Base-by-base conservation (phyloP, 2,329 filamentous ascomycete genomes). In the Monilinia fructicola region DNA sequence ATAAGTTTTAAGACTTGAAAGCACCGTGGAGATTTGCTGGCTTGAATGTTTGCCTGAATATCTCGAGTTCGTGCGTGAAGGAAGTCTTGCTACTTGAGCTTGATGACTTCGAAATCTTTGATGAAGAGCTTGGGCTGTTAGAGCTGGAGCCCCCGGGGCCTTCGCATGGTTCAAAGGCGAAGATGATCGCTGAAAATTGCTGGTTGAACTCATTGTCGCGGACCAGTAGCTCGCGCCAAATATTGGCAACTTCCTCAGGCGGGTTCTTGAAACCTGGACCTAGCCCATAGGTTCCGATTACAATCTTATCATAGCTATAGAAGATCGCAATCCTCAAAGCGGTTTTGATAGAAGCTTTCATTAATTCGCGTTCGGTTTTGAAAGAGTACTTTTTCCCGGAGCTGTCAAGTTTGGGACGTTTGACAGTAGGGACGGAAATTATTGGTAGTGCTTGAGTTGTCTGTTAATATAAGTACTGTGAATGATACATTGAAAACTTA, bases 361-460 rank as follows among this genome's bases (percentile, higher is more conserved):
- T 90, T 76, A 92, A 82, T 70, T 90, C 86, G 68, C 85, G 85
- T 78, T 93, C 90, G 72, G 88, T 82, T 4, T 82, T 81, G 76
- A 93, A 93, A 0, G 88, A 90, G 77, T 92, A 93, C 69, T 85
- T 85, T 68, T 81, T 81, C n/a, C 87, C 87, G 59, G 82, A 81
- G 67, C 87, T 85, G 72, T 87, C 87, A 50, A 93, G 83, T 77
- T 92, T 92, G 23, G 90, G 90, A 78, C 90, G 86, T 31, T 88
- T 85, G 10, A 89, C 86, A 12, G 90, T 89, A 28, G 88, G 85
- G 26, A 92, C 87, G 2, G 89, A 91, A 66, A 92, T 85, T n/a
- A 93, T 87, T 12, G 90, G 89, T 40, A 92, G 78, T 55, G 84
- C 81, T 71, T 59, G 65, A 46, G 31, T 67, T 61, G 2, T 26